phyloP scores from a whole-genome alignment of 2,329 filamentous ascomycete species.

The Scytalidium lignicola region DNA sequence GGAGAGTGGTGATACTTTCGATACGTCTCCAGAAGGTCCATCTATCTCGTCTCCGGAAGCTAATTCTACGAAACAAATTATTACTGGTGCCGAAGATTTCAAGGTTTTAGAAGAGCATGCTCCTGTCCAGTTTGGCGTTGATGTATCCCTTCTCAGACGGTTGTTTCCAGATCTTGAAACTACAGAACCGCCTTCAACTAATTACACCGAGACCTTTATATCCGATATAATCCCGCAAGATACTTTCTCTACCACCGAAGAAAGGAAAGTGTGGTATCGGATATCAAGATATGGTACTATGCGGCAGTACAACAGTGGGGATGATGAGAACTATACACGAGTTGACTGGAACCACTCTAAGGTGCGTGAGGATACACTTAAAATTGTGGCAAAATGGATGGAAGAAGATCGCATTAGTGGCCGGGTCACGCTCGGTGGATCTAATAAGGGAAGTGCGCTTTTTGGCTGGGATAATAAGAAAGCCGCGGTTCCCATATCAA shows the following conservation, averaged over 20 bases:
- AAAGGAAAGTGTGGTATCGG: conserved; percentile 62
- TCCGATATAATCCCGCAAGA: conserved; percentile 32
- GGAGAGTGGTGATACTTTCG: conserved; percentile 11
- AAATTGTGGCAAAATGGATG: conserved; percentile 61
- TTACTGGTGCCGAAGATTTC: background rate
- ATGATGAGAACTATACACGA: conserved; percentile 55
- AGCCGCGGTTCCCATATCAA: conserved; percentile 42
- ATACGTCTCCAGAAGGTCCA: conserved; percentile 4
- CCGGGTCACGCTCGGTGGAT: conserved; percentile 39
- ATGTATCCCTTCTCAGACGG: conserved; percentile 18
- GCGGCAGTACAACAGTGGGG: conserved; percentile 49
- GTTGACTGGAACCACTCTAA: conserved; percentile 53
- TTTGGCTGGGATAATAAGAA: conserved; percentile 57
- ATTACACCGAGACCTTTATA: conserved; percentile 18
- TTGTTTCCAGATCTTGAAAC: conserved; percentile 20
- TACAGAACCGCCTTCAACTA: conserved; percentile 15
- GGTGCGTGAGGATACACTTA: conserved; percentile 47
- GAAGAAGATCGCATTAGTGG: conserved; percentile 57
- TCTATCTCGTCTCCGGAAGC: background rate
- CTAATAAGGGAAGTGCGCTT: conserved; percentile 42
- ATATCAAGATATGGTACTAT: conserved; percentile 56
- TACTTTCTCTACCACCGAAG: conserved; percentile 47
- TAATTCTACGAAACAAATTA: background rate
- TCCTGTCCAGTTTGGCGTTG: conserved; percentile 18
- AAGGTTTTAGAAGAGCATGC: conserved; percentile 9